These are phyloP conservation scores for Aspergillus flavus DNA, from an alignment of 2,329 filamentous ascomycete genomes.

Conservation along the genomic window DNA sequence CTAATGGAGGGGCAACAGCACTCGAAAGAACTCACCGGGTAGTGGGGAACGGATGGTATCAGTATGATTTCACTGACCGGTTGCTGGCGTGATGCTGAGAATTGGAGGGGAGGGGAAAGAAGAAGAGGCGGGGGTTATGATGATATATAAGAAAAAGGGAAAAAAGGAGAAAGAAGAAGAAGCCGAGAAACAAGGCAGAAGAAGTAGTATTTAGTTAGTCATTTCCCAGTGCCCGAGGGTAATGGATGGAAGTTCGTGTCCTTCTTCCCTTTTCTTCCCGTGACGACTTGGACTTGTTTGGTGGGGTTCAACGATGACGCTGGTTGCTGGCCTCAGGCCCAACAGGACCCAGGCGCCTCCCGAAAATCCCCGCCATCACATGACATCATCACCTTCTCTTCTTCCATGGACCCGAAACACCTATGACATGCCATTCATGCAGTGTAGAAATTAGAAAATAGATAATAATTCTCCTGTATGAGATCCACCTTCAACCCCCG, in stretches of 20 bases:
- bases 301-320: conserved; percentile 26
- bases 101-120: not conserved
- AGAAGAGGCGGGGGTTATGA: not conserved
- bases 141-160: not conserved
- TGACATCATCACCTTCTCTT: conserved; percentile 24
- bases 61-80: conserved; percentile 35
- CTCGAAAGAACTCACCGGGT: conserved; percentile 38
- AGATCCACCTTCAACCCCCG: too few species aligned
- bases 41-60: conserved; percentile 40
- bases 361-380: conserved; percentile 31
- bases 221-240: conserved; percentile 4
- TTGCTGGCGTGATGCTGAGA: conserved; percentile 6
- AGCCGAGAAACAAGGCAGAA: not conserved
- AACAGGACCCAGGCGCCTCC: conserved; percentile 8
- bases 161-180: not conserved
- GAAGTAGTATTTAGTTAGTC: conserved; percentile 1
- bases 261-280: conserved; percentile 2
- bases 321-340: conserved; percentile 20
- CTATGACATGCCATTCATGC: not conserved
- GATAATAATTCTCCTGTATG: too few species aligned
- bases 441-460: too few species aligned
- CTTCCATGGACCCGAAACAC: conserved; percentile 3
- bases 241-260: not conserved
- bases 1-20: conserved; percentile 25
- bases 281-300: conserved; percentile 9